Conservation (phyloP, 371 early-diverging fungal species). For the Haplosporangium sp. region DNA sequence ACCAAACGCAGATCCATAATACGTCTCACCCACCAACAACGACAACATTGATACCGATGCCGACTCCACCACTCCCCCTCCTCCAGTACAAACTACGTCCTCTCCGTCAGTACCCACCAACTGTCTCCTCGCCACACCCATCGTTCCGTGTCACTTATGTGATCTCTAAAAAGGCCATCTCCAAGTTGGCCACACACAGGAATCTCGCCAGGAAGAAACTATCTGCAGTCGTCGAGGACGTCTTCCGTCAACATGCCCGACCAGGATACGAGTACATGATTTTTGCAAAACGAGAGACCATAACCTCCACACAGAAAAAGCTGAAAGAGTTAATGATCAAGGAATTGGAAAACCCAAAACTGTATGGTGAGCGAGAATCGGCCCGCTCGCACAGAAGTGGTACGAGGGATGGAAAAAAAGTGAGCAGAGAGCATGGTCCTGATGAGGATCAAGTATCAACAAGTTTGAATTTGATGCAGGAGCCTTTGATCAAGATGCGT, state of each 20-base stretch:
- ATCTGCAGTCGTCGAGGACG: constrained; percentile 25
- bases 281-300: constrained; percentile 20
- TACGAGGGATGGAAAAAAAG: neutral
- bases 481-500: constrained; percentile 15
- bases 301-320: constrained; percentile 20
- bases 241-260: constrained; percentile 35
- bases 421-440: no score
- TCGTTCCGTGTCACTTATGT: constrained; percentile 33
- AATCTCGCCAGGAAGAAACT: constrained; percentile 35
- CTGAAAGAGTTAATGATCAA: constrained; percentile 17
- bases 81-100: constrained; percentile 23
- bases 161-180: constrained; percentile 33
- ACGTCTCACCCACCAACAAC: neutral
- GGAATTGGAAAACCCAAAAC: constrained; percentile 11
- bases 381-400: neutral
- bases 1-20: neutral
- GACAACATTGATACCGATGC: neutral
- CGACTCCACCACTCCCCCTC: constrained; percentile 14
- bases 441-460: neutral
- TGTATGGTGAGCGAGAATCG: constrained; percentile 16
- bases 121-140: constrained; percentile 20
- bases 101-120: constrained; percentile 16
- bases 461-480: neutral
- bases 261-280: constrained; percentile 41
- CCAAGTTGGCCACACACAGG: constrained; percentile 27